phyloP scores from a whole-genome alignment of 2,329 filamentous ascomycete genomes.

The Chaetoscypha palmicola region DNA sequence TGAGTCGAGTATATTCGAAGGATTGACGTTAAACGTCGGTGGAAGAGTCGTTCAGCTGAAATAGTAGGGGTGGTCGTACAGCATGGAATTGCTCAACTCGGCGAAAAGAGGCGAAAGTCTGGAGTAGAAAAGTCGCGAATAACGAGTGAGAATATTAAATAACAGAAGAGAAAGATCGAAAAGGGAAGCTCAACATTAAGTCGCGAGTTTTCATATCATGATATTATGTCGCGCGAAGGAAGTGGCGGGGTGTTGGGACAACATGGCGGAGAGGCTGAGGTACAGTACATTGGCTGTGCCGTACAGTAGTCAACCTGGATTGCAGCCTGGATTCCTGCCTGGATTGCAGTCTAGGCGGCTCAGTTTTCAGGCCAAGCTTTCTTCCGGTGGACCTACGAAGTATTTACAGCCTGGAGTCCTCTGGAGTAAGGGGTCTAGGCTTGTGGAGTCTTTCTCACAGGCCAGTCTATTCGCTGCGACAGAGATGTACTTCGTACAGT shows the following conservation, averaged over 20 bases:
- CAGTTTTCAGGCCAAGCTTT: background rate
- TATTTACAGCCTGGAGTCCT: background rate
- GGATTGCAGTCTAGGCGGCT: too few relatives aligned
- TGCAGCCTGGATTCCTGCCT: too few relatives aligned
- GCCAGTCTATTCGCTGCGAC: too few relatives aligned
- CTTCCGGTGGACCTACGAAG: background rate
- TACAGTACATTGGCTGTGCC: background rate
- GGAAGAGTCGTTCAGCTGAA: too few relatives aligned
- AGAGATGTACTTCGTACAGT: too few relatives aligned
- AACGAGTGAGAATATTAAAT: background rate
- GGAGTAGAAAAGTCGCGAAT: background rate
- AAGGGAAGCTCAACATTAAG: background rate
- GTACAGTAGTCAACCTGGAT: background rate
- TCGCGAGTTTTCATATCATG: background rate
- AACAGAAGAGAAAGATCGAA: background rate
- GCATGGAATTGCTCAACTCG: too few relatives aligned
- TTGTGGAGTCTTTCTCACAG: too few relatives aligned
- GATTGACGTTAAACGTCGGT: background rate
- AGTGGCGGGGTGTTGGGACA: slow-evolving; percentile 3
- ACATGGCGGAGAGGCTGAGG: background rate
- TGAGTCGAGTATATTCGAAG: background rate
- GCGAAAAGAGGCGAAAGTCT: background rate
- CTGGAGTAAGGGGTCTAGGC: too few relatives aligned
- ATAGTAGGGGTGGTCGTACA: too few relatives aligned
- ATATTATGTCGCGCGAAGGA: slow-evolving; percentile 3